phyloP scores from a whole-genome alignment of 331 rosid genomes.

The Pyracantha coccinea region DNA sequence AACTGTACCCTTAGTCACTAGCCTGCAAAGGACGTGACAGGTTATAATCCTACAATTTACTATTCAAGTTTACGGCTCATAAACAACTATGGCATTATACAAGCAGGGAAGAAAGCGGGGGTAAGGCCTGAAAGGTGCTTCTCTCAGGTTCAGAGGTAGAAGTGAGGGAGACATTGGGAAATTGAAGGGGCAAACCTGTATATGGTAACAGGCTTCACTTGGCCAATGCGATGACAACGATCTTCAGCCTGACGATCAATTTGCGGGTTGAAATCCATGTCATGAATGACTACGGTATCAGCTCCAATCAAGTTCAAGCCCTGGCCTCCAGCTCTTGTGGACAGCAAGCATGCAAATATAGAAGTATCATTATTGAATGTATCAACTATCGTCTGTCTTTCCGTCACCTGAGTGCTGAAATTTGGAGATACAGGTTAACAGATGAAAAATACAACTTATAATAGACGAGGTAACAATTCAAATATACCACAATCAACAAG shows the following conservation, averaged over 20 bases:
- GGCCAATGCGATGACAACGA: constrained; percentile 95
- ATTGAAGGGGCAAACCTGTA: constrained; percentile 44
- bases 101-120: not conserved
- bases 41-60: not conserved
- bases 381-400: constrained; percentile 93
- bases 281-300: constrained; percentile 90
- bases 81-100: not conserved
- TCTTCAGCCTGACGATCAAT: constrained; percentile 96
- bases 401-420: constrained; percentile 85
- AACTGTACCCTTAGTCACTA: constrained; percentile 81
- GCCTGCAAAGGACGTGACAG: constrained; percentile 33
- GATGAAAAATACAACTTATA: not conserved
- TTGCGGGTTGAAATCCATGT: constrained; percentile 99
- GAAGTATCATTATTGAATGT: constrained; percentile 74
- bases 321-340: constrained; percentile 98
- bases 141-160: not conserved
- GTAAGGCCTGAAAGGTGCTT: not conserved
- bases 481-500: not conserved
- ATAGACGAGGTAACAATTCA: not conserved
- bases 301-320: constrained; percentile 91
- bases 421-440: constrained; percentile 18
- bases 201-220: constrained; percentile 77
- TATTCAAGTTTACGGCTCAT: not conserved
- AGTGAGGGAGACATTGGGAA: not conserved
- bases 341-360: constrained; percentile 93